Conservation (phyloP, 2,329 filamentous ascomycete species). For the Penicillium sp. region DNA sequence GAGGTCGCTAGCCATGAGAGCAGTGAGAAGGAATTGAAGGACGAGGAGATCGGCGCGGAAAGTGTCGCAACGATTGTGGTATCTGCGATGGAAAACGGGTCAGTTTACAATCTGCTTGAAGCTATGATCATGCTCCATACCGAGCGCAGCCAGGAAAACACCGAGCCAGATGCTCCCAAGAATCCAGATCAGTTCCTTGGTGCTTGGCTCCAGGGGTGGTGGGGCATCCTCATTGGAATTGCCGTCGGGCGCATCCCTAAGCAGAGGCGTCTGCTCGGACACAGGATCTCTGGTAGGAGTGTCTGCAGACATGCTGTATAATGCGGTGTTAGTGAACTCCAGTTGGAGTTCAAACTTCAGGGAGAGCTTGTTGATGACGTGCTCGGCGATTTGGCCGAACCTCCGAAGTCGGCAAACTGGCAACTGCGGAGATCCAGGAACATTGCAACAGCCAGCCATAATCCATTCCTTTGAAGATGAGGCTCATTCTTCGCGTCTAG, state of each 20-base stretch:
- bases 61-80: slow-evolving; percentile 82
- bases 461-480: no score
- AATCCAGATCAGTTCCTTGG: slow-evolving; percentile 47
- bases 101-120: not conserved
- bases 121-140: slow-evolving; percentile 27
- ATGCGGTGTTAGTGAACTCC: not conserved
- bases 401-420: not conserved
- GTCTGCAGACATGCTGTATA: slow-evolving; percentile 8
- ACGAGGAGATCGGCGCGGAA: slow-evolving; percentile 75
- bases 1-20: slow-evolving; percentile 85
- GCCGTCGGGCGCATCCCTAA: slow-evolving; percentile 19
- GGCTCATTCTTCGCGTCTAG: no score
- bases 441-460: no score
- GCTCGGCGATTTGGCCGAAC: not conserved
- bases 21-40: slow-evolving; percentile 74
- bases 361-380: not conserved
- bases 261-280: slow-evolving; percentile 35
- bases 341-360: not conserved
- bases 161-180: slow-evolving; percentile 52
- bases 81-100: slow-evolving; percentile 47
- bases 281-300: slow-evolving; percentile 10
- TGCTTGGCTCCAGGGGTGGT: slow-evolving; percentile 46
- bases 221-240: slow-evolving; percentile 16
- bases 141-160: slow-evolving; percentile 56
- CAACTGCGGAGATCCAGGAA: not conserved